Evolutionary conservation across 2,329 filamentous ascomycete genomes (phyloP).

Genomic region (Triangularia verruculosa): DNA sequence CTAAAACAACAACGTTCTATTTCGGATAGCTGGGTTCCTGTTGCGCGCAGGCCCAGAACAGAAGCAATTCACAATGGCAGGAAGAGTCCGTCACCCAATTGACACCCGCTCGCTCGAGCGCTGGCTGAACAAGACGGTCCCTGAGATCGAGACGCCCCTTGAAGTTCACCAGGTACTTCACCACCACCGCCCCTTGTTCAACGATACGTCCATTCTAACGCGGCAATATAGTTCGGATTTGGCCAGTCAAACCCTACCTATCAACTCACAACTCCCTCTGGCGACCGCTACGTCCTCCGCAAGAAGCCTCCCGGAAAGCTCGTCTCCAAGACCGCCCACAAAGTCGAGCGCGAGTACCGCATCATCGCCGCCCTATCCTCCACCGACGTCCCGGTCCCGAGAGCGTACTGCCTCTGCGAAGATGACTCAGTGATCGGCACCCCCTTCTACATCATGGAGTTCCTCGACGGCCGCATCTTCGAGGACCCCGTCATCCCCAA

Average conservation of each 20-base stretch:
- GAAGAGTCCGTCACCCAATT: constrained; percentile 84
- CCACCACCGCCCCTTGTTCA: constrained; percentile 10
- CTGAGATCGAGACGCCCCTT: constrained; percentile 76
- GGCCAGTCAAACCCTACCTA: constrained; percentile 98
- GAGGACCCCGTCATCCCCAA: constrained; percentile 81
- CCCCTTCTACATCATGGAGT: constrained; percentile 96
- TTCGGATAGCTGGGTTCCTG: background rate
- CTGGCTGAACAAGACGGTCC: constrained; percentile 76
- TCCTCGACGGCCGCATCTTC: constrained; percentile 89
- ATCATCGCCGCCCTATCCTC: constrained; percentile 73
- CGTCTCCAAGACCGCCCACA: constrained; percentile 89
- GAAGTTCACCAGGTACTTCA: constrained; percentile 78
- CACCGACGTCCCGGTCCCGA: constrained; percentile 83
- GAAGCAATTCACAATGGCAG: constrained; percentile 61
- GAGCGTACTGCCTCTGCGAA: constrained; percentile 80
- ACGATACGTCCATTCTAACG: background rate
- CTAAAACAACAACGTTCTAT: background rate
- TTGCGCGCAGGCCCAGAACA: constrained; percentile 4
- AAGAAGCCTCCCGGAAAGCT: constrained; percentile 98
- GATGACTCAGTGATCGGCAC: constrained; percentile 79
- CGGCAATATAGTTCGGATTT: constrained; percentile 75
- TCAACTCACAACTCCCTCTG: constrained; percentile 72
- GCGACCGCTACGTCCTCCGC: constrained; percentile 78
- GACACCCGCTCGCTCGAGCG: constrained; percentile 74
- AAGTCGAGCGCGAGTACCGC: constrained; percentile 92